These are phyloP conservation scores for Hyphodiscus sp. DNA, from an alignment of 2,329 filamentous ascomycete species.

Conservation along the genomic window DNA sequence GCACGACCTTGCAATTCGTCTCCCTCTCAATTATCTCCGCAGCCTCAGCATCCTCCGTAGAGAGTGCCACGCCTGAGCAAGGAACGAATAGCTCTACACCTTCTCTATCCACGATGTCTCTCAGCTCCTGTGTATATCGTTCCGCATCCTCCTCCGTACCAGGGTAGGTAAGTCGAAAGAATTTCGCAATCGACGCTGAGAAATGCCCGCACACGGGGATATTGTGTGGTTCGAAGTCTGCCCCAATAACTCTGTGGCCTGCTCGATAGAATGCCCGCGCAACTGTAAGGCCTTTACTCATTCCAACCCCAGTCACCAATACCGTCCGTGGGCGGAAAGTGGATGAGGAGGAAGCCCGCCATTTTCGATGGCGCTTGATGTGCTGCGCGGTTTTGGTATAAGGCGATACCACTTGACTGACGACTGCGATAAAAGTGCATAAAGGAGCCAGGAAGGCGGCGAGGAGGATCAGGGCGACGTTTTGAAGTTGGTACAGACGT, in stretches of 20 bases:
- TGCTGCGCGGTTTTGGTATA: conserved; percentile 8
- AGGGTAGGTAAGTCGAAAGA: conserved; percentile 41
- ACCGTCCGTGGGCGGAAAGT: conserved; percentile 37
- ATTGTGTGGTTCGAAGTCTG: conserved; percentile 50
- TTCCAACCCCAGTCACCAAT: conserved; percentile 66
- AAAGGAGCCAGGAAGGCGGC: conserved; percentile 17
- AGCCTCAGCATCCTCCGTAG: conserved; percentile 59
- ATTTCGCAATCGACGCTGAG: conserved; percentile 49
- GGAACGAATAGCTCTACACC: conserved; percentile 66
- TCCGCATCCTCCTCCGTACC: conserved; percentile 24
- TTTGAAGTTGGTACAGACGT: conserved; percentile 39
- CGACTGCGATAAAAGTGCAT: conserved; percentile 15
- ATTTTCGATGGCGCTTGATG: conserved; percentile 14
- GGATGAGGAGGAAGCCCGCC: conserved; percentile 10
- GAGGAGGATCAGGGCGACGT: conserved; percentile 36
- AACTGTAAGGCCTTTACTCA: conserved; percentile 62
- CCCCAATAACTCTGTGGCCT: conserved; percentile 66
- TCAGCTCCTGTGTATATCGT: conserved; percentile 49
- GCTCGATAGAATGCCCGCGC: conserved; percentile 57
- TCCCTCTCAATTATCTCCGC: conserved; percentile 53
- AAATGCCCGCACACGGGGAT: conserved; percentile 48
- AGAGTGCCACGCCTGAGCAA: conserved; percentile 62
- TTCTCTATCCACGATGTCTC: conserved; percentile 54
- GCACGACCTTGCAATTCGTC: conserved; percentile 55
- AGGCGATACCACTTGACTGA: conserved; percentile 12